phyloP scores from a whole-genome alignment of 2,329 filamentous ascomycete genomes.

The Epichloe gansuensis region DNA sequence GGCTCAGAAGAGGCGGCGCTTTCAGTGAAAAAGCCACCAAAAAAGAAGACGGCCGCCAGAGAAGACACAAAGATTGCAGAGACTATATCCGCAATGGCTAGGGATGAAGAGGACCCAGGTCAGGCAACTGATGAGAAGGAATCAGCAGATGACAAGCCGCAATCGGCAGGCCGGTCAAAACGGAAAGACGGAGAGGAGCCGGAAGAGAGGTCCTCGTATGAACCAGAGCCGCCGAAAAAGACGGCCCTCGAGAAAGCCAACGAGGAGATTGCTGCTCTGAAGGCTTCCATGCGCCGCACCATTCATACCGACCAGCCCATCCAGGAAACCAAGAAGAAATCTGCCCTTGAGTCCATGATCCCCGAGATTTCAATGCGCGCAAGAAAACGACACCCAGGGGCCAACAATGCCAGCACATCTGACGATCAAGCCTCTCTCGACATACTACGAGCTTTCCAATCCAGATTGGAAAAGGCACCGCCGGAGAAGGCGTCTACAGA shows the following conservation, averaged over 20 bases:
- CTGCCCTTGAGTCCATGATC: slow-evolving; percentile 60
- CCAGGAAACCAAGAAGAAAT: slow-evolving; percentile 45
- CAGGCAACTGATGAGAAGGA: neutral
- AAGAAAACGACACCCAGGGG: slow-evolving; percentile 53
- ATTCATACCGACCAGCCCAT: slow-evolving; percentile 33
- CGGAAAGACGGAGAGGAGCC: slow-evolving; percentile 7
- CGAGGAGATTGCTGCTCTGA: slow-evolving; percentile 67
- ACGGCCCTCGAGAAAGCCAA: slow-evolving; percentile 56
- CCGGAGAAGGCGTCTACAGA: slow-evolving; percentile 27
- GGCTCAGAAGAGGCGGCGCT: slow-evolving; percentile 14
- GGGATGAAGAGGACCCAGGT: slow-evolving; percentile 7
- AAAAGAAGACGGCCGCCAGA: slow-evolving; percentile 18
- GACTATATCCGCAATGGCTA: neutral
- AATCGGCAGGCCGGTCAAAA: neutral
- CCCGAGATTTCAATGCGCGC: slow-evolving; percentile 57
- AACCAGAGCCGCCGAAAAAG: slow-evolving; percentile 24
- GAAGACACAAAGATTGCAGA: slow-evolving; percentile 17
- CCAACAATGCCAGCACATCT: slow-evolving; percentile 33
- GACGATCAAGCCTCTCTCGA: slow-evolving; percentile 55
- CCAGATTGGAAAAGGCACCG: slow-evolving; percentile 51
- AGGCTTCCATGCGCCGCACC: slow-evolving; percentile 67
- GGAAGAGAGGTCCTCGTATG: slow-evolving; percentile 12
- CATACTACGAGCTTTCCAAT: slow-evolving; percentile 66
- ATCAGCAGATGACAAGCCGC: neutral
- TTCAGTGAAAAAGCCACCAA: slow-evolving; percentile 12